Conservation (phyloP, 345 rosid species). For the Rhizophora apiculata region DNA sequence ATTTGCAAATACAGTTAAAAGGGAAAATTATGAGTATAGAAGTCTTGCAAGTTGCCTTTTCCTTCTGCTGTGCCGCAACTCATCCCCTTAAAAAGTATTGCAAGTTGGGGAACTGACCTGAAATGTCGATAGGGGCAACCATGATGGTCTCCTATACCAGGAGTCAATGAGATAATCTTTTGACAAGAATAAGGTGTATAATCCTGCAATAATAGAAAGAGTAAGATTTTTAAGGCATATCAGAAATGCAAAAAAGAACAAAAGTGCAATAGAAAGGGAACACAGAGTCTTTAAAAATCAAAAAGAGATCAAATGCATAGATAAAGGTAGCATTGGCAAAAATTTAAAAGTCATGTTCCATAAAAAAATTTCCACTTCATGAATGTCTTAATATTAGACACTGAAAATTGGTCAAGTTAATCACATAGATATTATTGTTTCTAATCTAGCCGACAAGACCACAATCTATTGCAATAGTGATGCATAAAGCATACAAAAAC, state of each 20-base stretch:
- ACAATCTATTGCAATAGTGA: constrained; percentile 2
- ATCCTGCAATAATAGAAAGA: constrained; percentile 52
- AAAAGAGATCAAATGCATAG: too few relatives aligned
- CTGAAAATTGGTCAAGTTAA: too few relatives aligned
- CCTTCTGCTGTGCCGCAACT: background rate
- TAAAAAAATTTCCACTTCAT: too few relatives aligned
- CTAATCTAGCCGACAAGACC: background rate
- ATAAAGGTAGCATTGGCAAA: too few relatives aligned
- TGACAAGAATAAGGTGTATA: constrained; percentile 94
- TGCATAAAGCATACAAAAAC: background rate
- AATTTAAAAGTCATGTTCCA: too few relatives aligned
- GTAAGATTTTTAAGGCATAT: background rate
- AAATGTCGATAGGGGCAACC: constrained; percentile 96
- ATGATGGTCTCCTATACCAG: constrained; percentile 85
- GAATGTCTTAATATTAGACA: too few relatives aligned
- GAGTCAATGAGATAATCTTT: constrained; percentile 68
- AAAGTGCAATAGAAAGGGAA: background rate
- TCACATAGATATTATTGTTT: background rate
- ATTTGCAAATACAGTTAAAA: background rate
- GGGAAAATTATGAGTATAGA: background rate
- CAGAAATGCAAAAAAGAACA: background rate
- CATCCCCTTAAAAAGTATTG: constrained; percentile 2
- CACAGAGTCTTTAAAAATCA: background rate
- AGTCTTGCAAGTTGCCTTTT: background rate
- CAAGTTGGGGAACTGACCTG: constrained; percentile 47